Evolutionary conservation across 176 grass and related monocot genomes (phyloP).

Genomic region (Musa troglodytarum): DNA sequence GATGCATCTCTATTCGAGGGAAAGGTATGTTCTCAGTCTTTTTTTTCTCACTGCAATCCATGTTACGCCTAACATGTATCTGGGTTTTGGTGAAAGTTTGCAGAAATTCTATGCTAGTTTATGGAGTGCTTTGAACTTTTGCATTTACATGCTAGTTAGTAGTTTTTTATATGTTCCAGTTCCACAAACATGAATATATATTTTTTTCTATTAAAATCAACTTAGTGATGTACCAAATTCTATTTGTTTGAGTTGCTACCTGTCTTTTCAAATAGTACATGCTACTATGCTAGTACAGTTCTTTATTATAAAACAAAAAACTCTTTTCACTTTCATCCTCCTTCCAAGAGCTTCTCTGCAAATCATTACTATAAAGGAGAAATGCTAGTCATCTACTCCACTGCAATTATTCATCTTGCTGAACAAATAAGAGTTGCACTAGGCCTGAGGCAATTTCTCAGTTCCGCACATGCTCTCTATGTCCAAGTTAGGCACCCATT

Average conservation of each 20-base stretch:
- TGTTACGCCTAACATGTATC: too few relatives aligned
- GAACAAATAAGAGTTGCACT: not conserved
- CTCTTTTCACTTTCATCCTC: not conserved
- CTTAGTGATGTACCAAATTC: not conserved
- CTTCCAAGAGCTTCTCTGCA: not conserved
- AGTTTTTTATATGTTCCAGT: not conserved
- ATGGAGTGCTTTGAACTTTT: not conserved
- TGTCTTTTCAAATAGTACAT: not conserved
- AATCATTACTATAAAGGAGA: not conserved
- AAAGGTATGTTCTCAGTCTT: conserved; percentile 49
- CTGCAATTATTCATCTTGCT: not conserved
- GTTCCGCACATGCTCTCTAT: not conserved
- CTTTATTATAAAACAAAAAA: not conserved
- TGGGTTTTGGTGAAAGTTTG: too few relatives aligned
- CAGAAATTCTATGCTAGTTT: not conserved
- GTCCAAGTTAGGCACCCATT: not conserved
- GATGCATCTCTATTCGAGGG: conserved; percentile 97
- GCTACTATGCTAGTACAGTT: too few relatives aligned
- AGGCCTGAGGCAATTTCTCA: not conserved
- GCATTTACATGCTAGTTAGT: not conserved
- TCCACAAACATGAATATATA: not conserved
- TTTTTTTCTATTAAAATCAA: not conserved
- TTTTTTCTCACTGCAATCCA: not conserved
- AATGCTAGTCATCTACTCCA: not conserved
- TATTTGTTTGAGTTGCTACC: not conserved